These are phyloP conservation scores for Aleurites moluccanus DNA, from an alignment of 441 rosid species.

Conservation along the genomic window DNA sequence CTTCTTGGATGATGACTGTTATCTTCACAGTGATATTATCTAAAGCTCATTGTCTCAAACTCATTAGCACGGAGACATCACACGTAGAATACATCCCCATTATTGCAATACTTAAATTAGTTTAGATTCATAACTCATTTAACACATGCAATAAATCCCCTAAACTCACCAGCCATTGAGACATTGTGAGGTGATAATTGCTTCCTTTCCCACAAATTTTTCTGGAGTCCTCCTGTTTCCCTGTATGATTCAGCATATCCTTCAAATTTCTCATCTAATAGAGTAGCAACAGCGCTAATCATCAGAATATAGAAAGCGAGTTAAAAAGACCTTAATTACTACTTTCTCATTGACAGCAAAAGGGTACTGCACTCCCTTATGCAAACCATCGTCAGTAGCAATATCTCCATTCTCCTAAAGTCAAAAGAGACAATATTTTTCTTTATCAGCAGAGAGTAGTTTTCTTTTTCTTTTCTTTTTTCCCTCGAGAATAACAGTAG, in stretches of 20 bases:
- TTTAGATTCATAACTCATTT: background rate
- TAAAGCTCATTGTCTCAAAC: background rate
- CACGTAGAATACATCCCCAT: background rate
- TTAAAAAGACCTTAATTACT: conserved; percentile 62
- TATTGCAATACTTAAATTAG: background rate
- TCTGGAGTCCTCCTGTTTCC: conserved; percentile 94
- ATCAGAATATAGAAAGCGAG: conserved; percentile 10
- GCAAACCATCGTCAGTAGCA: conserved; percentile 59
- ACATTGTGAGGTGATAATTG: conserved; percentile 91
- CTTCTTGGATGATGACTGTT: background rate
- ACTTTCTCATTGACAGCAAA: conserved; percentile 94
- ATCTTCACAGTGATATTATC: background rate
- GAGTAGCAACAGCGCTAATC: conserved; percentile 6
- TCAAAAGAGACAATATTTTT: background rate
- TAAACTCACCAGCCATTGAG: conserved; percentile 93
- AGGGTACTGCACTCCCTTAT: conserved; percentile 81
- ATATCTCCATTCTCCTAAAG: conserved; percentile 77
- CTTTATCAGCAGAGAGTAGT: no score
- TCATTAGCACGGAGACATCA: background rate
- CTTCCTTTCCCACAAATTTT: conserved; percentile 95
- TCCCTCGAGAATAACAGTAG: background rate
- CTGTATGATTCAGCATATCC: conserved; percentile 42
- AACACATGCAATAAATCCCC: background rate
- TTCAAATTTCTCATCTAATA: conserved; percentile 18
- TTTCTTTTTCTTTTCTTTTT: no score